Percentiles rank a stretch among this genome's conserved stretches.
Conservation (phyloP, 257 asterid species). For the Paraleonurus japonicus region DNA sequence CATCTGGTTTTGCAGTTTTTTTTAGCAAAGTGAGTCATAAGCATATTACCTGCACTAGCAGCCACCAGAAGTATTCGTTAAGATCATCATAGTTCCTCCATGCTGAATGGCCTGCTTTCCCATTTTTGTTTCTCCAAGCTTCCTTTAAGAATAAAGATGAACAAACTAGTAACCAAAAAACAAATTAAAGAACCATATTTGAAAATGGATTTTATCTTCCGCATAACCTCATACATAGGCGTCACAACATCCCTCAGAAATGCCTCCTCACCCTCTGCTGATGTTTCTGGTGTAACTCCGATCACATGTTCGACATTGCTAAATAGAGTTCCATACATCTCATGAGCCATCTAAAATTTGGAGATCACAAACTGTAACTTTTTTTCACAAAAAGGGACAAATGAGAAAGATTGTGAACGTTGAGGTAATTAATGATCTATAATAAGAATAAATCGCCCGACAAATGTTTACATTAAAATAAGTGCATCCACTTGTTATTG, state of each 20-base stretch:
- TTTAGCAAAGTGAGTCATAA: conserved; percentile 94
- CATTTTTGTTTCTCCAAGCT: conserved; percentile 75
- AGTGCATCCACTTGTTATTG: background rate
- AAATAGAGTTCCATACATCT: conserved; percentile 60
- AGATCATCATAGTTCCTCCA: conserved; percentile 99
- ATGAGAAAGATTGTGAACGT: background rate
- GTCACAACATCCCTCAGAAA: conserved; percentile 83
- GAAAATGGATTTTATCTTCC: conserved; percentile 47
- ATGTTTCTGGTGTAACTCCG: conserved; percentile 59
- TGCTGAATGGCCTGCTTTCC: conserved; percentile 93
- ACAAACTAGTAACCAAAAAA: conserved; percentile 25
- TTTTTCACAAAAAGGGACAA: background rate
- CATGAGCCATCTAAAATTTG: conserved; percentile 77
- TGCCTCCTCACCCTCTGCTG: conserved; percentile 65
- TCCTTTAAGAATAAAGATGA: conserved; percentile 67
- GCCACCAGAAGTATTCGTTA: conserved; percentile 95
- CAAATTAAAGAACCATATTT: conserved; percentile 7
- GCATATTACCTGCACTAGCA: conserved; percentile 96
- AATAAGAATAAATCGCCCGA: conserved; percentile 1
- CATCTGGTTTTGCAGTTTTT: conserved; percentile 90
- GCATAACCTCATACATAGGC: conserved; percentile 83
- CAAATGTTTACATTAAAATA: background rate
- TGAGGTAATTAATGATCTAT: background rate
- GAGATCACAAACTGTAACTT: conserved; percentile 23
- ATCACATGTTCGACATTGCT: conserved; percentile 62